Conservation (phyloP, 176 grass and related monocot genomes). For the Musa schizocarpa region DNA sequence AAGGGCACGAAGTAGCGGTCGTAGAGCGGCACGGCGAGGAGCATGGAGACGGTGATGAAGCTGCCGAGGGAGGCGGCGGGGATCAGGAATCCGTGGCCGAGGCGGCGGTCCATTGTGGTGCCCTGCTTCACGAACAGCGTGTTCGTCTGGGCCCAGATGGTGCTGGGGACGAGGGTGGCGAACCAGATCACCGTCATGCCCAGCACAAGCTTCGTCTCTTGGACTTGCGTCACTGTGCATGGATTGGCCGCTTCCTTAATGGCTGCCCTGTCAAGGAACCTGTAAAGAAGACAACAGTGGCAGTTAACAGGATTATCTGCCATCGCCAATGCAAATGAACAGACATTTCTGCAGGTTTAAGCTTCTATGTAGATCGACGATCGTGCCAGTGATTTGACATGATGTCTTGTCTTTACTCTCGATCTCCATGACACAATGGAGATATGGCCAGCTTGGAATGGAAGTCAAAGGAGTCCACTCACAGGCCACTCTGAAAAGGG, state of each 20-base stretch:
- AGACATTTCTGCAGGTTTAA: too few relatives aligned
- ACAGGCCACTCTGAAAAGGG: too few relatives aligned
- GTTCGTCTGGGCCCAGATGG: conserved; percentile 62
- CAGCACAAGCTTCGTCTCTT: conserved; percentile 48
- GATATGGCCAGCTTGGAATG: too few relatives aligned
- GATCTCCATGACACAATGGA: too few relatives aligned
- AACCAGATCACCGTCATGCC: conserved; percentile 55
- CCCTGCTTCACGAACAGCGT: conserved; percentile 79
- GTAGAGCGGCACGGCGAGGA: conserved; percentile 49
- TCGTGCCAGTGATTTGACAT: too few relatives aligned
- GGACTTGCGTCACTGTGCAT: conserved; percentile 62
- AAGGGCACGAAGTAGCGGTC: conserved; percentile 64
- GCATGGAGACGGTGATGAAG: conserved; percentile 52
- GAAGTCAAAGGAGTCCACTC: too few relatives aligned
- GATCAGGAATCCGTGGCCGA: conserved; percentile 24
- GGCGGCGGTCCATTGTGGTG: conserved; percentile 47
- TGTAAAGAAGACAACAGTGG: not conserved
- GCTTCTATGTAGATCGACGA: too few relatives aligned
- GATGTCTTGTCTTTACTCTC: too few relatives aligned
- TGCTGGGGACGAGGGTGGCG: conserved; percentile 50
- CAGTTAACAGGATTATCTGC: too few relatives aligned
- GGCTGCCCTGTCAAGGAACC: conserved; percentile 49
- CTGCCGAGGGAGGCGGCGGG: conserved; percentile 52
- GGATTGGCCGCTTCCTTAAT: not conserved
- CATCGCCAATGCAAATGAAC: too few relatives aligned